Base-by-base conservation (phyloP, 352 stramenopile genomes). In the Bremia lactucae region DNA sequence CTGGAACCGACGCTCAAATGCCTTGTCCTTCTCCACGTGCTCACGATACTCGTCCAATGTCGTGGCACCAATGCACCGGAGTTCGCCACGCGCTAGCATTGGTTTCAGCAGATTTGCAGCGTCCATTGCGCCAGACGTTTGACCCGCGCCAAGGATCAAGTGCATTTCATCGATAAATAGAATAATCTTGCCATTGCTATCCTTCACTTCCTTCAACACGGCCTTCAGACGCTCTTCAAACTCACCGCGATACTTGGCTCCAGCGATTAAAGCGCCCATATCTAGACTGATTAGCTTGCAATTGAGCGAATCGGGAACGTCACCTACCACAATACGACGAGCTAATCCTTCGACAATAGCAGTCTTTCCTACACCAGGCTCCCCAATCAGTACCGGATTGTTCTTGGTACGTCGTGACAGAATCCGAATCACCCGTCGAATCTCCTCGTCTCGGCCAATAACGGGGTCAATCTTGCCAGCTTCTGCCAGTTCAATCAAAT, bases 91-190 rank as follows among this genome's bases (percentile, higher is more conserved):
- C 24, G 96, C 96, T 2, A 99, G 64, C 79, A 97, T 95, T 0
- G 95, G 96, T 60, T 99, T 99, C 18, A 99, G 65, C 37, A 99
- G 47, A 54, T 99, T 99, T 6, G 94, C 88, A 20, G 96, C 96
- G 46, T 98, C 94, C 95, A 99, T 98, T 0, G 95, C 76, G 25
- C 90, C 89, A 6, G 72, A 81, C 0, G 68, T 88, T 31, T 84
- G 79, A 4, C 96, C 96, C 13, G 96, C 95, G 11, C 96, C 96
- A 6, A 99, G 59, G 16, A 99, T 84, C 26, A 97, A 39, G 67
- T 98, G 94, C 59, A 98, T 91, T 52, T 99, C 96, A 35, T 99
- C 96, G 40, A 99, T 96, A 55, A 99, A 99, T 28, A 99, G 56
- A 34, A 99, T 96, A 52, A 98, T 96, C 51, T 97, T 95, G 46